A percentile compares a stretch with the other conserved stretches of the same genome.
Evolutionary conservation across 139 green algal species (phyloP).

Genomic region (Closterium sp.): DNA sequence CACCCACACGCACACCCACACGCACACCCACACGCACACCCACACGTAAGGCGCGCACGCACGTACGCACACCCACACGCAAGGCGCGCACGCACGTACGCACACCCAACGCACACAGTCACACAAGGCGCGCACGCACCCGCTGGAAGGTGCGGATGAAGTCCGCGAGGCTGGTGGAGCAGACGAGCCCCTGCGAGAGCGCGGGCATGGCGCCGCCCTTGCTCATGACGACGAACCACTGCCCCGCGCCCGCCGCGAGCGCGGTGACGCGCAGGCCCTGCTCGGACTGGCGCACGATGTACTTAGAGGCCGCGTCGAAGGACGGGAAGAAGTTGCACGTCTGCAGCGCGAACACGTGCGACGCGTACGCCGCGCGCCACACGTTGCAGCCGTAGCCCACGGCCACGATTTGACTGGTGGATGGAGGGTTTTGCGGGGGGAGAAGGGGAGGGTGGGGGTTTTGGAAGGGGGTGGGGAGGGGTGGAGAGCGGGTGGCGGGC

Average conservation of each 20-base stretch:
- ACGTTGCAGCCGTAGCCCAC: not conserved
- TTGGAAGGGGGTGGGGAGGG: not conserved
- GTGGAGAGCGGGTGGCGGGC: not conserved
- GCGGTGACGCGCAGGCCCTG: not conserved
- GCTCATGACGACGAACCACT: constrained; percentile 5
- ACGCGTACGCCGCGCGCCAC: not conserved
- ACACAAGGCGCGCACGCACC: not conserved
- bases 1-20: not conserved
- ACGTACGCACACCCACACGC: not conserved
- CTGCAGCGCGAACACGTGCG: not conserved
- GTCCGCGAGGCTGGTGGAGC: not conserved
- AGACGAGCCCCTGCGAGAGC: not conserved
- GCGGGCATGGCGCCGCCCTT: not conserved
- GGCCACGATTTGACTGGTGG: not conserved
- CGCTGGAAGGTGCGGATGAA: not conserved
- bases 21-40: not conserved
- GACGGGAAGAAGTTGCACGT: constrained; percentile 7
- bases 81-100: not conserved
- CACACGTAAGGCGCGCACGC: not conserved
- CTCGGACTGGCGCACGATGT: constrained; percentile 1
- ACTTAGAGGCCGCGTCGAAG: not conserved
- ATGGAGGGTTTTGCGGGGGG: not conserved
- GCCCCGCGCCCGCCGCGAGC: not conserved
- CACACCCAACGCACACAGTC: no score
- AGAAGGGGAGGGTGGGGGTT: not conserved